These are phyloP conservation scores for Kwoniella europaea DNA, from an alignment of 768 basidiomycete species.

Conservation along the genomic window DNA sequence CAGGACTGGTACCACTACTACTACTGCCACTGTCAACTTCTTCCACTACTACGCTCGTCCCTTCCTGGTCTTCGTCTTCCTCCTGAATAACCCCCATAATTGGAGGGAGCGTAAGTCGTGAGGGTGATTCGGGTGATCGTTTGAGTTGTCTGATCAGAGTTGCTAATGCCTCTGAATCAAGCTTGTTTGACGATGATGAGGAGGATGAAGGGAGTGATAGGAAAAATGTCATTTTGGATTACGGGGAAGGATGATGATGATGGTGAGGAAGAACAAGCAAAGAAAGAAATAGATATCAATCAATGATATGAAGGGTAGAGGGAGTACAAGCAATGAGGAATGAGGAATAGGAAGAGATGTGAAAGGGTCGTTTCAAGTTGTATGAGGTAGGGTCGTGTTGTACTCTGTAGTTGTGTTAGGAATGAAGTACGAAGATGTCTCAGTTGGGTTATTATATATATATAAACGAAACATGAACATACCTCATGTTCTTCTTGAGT, in stretches of 20 bases:
- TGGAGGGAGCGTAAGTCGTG: constrained; percentile 19
- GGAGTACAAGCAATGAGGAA: too few species aligned
- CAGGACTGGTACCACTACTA: not conserved
- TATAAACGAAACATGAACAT: constrained; percentile 2
- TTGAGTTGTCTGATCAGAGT: constrained; percentile 17
- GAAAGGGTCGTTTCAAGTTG: constrained; percentile 1
- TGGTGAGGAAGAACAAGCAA: not conserved
- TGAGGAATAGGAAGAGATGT: not conserved
- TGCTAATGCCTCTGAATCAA: constrained; percentile 10
- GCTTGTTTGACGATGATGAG: not conserved
- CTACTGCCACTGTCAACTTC: not conserved
- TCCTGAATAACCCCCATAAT: constrained; percentile 20
- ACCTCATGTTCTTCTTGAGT: constrained; percentile 1
- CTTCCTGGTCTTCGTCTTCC: constrained; percentile 12
- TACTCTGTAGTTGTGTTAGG: not conserved
- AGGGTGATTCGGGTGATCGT: constrained; percentile 22
- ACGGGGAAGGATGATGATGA: not conserved
- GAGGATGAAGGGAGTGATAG: not conserved
- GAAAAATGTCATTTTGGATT: constrained; percentile 5
- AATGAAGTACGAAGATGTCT: not conserved
- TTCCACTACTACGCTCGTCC: constrained; percentile 3
- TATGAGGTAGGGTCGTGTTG: not conserved
- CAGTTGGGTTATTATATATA: not conserved
- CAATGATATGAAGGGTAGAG: not conserved
- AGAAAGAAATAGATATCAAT: not conserved